A percentile compares a stretch with the other conserved stretches of the same genome.
phyloP scores from a whole-genome alignment of 192 early-diverging fungal species.

The Fimicolochytrium jonesii region DNA sequence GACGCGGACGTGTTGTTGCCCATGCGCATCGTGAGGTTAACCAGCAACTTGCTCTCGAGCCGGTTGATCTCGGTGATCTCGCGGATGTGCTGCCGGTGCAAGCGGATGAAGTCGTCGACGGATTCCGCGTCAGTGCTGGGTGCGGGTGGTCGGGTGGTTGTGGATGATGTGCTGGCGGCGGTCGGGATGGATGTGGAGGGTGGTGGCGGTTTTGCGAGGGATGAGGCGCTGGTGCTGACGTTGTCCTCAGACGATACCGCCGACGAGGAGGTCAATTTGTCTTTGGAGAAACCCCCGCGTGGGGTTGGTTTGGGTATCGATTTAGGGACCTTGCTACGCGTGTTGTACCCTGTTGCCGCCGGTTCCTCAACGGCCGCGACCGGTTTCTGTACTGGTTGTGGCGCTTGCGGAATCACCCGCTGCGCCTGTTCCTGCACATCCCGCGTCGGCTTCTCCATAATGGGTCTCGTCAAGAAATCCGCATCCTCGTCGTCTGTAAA shows the following conservation, averaged over 20 bases:
- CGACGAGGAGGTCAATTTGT: neutral
- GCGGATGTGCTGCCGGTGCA: slow-evolving; percentile 46
- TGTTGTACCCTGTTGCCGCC: neutral
- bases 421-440: neutral
- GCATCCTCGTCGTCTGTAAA: slow-evolving; percentile 13
- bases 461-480: slow-evolving; percentile 20
- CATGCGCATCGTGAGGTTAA: slow-evolving; percentile 44
- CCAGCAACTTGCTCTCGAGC: slow-evolving; percentile 45
- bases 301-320: too few species aligned
- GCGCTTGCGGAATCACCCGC: neutral
- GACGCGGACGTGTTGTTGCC: slow-evolving; percentile 11
- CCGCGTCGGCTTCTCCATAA: neutral
- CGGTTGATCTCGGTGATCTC: slow-evolving; percentile 43
- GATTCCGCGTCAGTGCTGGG: slow-evolving; percentile 11
- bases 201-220: neutral
- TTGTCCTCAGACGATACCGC: neutral
- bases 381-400: neutral
- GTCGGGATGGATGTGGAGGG: neutral
- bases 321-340: neutral
- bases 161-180: neutral
- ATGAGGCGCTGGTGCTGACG: neutral
- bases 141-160: neutral
- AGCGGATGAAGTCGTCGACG: slow-evolving; percentile 41
- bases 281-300: too few species aligned
- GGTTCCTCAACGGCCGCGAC: neutral